Percentiles rank a stretch among this genome's conserved stretches.
Conservation (phyloP, 225 moss, liverwort and hornwort species). For the Physcomitrium patens region DNA sequence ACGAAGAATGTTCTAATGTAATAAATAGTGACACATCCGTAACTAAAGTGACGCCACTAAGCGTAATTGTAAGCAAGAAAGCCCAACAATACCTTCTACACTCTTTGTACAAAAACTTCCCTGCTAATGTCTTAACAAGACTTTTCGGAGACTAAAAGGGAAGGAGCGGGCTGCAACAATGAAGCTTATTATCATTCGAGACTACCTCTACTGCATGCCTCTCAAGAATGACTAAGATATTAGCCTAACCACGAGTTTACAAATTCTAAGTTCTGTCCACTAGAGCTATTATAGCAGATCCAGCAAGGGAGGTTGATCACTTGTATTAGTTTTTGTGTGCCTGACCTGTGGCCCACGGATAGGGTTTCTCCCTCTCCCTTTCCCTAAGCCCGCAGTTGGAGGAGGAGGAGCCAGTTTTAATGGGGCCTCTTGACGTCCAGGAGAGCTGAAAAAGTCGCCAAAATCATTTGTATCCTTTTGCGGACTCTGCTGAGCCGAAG, state of each 20-base stretch:
- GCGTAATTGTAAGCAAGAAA: background rate
- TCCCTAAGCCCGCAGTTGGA: conserved; percentile 55
- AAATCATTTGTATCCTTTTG: conserved; percentile 46
- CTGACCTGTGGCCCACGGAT: conserved; percentile 49
- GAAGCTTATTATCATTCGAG: conserved; percentile 1
- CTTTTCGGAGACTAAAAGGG: background rate
- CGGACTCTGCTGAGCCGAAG: conserved; percentile 29
- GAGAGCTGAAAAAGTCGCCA: conserved; percentile 45
- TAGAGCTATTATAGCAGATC: conserved; percentile 35
- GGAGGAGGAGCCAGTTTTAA: conserved; percentile 64
- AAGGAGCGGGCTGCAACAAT: background rate
- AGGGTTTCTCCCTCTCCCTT: conserved; percentile 72
- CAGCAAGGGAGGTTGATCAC: conserved; percentile 47
- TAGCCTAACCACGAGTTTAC: background rate
- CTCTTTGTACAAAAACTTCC: conserved; percentile 29
- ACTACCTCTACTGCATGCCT: conserved; percentile 13
- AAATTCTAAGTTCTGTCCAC: background rate
- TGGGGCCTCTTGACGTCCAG: conserved; percentile 39
- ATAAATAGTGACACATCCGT: background rate
- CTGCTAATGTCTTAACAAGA: background rate
- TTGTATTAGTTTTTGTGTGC: conserved; percentile 32
- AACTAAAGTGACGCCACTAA: background rate
- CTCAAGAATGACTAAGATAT: conserved; percentile 17
- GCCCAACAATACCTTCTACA: conserved; percentile 11
- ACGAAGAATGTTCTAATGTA: conserved; percentile 9